These are phyloP conservation scores for Flaveria bidentis DNA, from an alignment of 129 eudicot genomes.

Conservation along the genomic window DNA sequence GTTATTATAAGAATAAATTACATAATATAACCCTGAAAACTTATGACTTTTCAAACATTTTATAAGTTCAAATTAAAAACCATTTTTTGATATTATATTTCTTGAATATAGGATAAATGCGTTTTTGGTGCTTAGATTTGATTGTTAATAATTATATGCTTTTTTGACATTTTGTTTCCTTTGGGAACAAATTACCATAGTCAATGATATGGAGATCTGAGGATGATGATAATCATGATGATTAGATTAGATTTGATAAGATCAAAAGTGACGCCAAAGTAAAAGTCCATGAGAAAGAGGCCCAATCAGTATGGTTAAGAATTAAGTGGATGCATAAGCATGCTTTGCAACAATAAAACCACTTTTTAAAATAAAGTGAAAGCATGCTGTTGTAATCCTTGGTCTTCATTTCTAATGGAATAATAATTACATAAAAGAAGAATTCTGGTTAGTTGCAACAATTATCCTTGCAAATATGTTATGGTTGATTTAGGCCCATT, in stretches of 20 bases:
- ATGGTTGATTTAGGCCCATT: background rate
- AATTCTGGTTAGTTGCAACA: background rate
- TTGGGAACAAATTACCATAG: slow-evolving; percentile 18
- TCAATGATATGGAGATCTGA: slow-evolving; percentile 39
- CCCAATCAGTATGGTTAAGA: slow-evolving; percentile 22
- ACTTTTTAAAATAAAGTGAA: slow-evolving; percentile 30
- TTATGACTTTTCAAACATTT: background rate
- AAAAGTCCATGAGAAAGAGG: slow-evolving; percentile 29
- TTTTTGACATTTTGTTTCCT: slow-evolving; percentile 31
- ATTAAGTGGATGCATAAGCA: slow-evolving; percentile 38
- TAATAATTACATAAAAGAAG: background rate
- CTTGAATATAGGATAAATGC: background rate
- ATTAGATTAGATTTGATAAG: slow-evolving; percentile 39
- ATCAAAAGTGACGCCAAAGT: slow-evolving; percentile 36
- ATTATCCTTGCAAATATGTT: slow-evolving; percentile 18
- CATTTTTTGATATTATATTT: background rate
- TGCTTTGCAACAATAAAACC: slow-evolving; percentile 37
- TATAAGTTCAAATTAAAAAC: background rate
- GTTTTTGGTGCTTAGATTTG: background rate
- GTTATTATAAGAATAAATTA: background rate
- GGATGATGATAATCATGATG: slow-evolving; percentile 25
- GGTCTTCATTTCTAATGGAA: slow-evolving; percentile 13
- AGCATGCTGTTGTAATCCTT: slow-evolving; percentile 35
- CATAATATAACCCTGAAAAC: background rate
- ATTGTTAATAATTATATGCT: slow-evolving; percentile 10